Conservation (phyloP, 345 rosid species). For the Luvunga scandens region DNA sequence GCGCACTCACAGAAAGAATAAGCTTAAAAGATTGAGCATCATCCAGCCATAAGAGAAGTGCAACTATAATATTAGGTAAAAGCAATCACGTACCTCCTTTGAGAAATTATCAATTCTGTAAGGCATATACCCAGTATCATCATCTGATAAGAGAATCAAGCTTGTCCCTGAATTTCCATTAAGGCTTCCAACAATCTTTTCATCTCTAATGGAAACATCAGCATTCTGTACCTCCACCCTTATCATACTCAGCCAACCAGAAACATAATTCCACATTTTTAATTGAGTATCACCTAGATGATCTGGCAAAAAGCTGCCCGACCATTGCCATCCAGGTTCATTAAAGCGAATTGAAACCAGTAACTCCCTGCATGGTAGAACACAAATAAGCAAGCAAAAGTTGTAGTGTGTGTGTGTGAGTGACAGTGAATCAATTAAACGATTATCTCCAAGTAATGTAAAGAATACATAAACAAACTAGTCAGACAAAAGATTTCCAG, state of each 20-base stretch:
- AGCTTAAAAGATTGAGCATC: background rate
- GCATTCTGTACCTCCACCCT: conserved; percentile 95
- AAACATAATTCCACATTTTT: conserved; percentile 75
- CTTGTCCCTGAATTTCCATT: conserved; percentile 80
- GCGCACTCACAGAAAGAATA: background rate
- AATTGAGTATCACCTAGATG: conserved; percentile 91
- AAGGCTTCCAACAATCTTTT: conserved; percentile 65
- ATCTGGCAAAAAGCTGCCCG: conserved; percentile 95
- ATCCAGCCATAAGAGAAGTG: background rate
- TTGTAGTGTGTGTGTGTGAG: background rate
- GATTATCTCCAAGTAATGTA: background rate
- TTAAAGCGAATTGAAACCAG: conserved; percentile 73
- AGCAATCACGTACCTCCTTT: conserved; percentile 68
- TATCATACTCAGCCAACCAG: conserved; percentile 69
- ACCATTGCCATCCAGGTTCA: conserved; percentile 99
- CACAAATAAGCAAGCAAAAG: background rate
- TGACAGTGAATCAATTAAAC: background rate
- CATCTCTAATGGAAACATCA: conserved; percentile 69
- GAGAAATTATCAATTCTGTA: conserved; percentile 97
- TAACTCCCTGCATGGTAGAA: conserved; percentile 60
- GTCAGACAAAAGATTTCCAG: background rate
- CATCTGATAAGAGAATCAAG: conserved; percentile 87
- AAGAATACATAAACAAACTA: background rate
- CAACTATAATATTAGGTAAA: background rate
- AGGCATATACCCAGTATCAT: conserved; percentile 89